phyloP scores from a whole-genome alignment of 2,329 filamentous ascomycete genomes.

The Dryadomyces sulphureus region DNA sequence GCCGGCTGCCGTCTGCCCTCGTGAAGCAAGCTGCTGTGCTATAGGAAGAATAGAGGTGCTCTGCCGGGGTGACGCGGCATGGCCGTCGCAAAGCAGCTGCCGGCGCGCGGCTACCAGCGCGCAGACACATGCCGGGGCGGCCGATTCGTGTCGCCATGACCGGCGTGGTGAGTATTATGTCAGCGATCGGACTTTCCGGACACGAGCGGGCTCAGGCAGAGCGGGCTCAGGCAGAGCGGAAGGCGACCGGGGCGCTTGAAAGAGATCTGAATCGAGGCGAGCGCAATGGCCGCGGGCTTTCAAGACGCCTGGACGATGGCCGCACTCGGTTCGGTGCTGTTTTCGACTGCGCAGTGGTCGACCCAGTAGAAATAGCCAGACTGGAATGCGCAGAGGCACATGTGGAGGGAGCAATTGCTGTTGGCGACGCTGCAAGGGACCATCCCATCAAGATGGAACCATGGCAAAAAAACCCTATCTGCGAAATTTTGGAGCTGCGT shows the following conservation, averaged over 20 bases:
- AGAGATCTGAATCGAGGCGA: not conserved
- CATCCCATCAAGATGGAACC: not conserved
- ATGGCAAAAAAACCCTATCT: not conserved
- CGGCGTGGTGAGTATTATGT: not conserved
- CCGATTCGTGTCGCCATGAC: constrained; percentile 1
- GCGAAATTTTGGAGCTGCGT: not conserved
- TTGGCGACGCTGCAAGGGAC: not conserved
- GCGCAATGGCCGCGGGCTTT: not conserved
- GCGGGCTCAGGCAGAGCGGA: not conserved
- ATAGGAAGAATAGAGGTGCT: not conserved
- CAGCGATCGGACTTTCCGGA: not conserved
- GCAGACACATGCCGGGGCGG: not conserved
- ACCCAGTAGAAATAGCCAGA: not conserved
- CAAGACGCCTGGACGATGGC: not conserved
- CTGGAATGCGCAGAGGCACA: not conserved
- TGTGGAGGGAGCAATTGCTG: not conserved
- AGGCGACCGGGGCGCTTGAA: too few species aligned
- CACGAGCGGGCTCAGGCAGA: not conserved
- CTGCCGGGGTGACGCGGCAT: not conserved
- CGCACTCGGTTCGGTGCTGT: not conserved
- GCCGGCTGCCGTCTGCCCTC: not conserved
- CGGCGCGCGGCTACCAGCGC: not conserved
- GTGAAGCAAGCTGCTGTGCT: not conserved
- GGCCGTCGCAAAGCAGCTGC: not conserved
- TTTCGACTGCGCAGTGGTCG: not conserved